phyloP scores from a whole-genome alignment of 2,329 filamentous ascomycete genomes.

The Aspergillus fumigatiaffinis region DNA sequence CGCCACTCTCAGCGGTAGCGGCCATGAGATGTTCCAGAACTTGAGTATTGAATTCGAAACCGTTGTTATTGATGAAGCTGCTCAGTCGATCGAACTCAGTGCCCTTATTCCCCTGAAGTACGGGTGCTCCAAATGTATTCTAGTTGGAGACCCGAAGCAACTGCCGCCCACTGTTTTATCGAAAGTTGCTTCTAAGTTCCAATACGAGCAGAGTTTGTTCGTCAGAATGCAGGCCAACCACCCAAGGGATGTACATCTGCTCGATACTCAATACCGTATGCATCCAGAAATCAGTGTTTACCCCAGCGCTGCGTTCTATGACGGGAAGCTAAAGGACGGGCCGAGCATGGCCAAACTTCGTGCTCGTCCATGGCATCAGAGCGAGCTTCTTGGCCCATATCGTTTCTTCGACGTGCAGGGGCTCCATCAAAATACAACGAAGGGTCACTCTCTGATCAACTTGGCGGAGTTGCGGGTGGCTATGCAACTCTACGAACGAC shows the following conservation, averaged over 20 bases:
- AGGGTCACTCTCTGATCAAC: constrained; percentile 88
- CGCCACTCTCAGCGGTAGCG: constrained; percentile 89
- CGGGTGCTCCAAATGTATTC: constrained; percentile 90
- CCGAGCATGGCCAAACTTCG: constrained; percentile 74
- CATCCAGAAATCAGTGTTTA: constrained; percentile 93
- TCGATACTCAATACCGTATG: constrained; percentile 99
- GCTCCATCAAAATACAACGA: constrained; percentile 73
- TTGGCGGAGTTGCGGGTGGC: constrained; percentile 81
- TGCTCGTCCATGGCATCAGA: constrained; percentile 78
- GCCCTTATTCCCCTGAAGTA: constrained; percentile 97
- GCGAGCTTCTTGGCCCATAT: constrained; percentile 79
- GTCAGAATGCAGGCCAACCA: constrained; percentile 96
- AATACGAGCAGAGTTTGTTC: constrained; percentile 97
- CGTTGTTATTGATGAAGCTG: constrained; percentile 96
- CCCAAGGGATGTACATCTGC: constrained; percentile 79
- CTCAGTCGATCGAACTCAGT: constrained; percentile 95
- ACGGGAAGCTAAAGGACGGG: constrained; percentile 80
- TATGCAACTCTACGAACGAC: constrained; percentile 75
- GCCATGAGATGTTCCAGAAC: constrained; percentile 95
- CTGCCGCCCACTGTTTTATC: constrained; percentile 93
- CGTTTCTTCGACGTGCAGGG: constrained; percentile 96
- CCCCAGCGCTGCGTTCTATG: constrained; percentile 89
- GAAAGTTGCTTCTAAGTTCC: constrained; percentile 83
- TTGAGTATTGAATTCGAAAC: constrained; percentile 97
- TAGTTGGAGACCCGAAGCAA: constrained; percentile 97